Base-by-base conservation (phyloP, 78 protist species). In the Dictyostelium purpureum region DNA sequence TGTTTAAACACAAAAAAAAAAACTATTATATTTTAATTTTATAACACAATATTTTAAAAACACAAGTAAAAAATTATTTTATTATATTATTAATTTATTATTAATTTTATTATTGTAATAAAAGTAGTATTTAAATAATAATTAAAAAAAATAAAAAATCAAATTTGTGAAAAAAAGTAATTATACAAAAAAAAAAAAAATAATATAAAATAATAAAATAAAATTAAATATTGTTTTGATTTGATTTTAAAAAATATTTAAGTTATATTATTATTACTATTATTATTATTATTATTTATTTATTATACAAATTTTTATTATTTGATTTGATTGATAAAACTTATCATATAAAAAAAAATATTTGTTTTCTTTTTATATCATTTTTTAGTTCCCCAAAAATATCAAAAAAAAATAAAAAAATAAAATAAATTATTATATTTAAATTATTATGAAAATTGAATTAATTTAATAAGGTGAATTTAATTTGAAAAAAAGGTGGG, bases 401-500 rank as follows among this genome's bases (percentile, higher is more conserved):
- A 57, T 57, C 66, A 57, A 57, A 57, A 26, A 11, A 57, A 26
- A 26, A 26, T 35, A 26, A 2, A 35, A 35, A 35, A 35, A 4
- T 56, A 26, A 57, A 54, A 57, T 57, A 57, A 57, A 63, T 28
- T 33, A 63, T 63, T 63, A 28, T 21, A 57, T 26, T 26, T 4
- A 57, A 57, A 26, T 10, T 26, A 57, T 21, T 49, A 49, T n/a
- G n/a, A n/a, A 26, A 57, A 26, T n/a, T n/a, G n/a, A n/a, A n/a
- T n/a, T n/a, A n/a, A n/a, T n/a, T n/a, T 61, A 37, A 63, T 47
- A 47, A 63, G 33, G 33, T 0, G 71, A 10, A 63, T 33, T 63
- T 63, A 63, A 63, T 63, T 63, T 63, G 43, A 33, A 63, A 63
- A 63, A 56, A 56, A 33, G 66, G 70, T 63, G 71, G 71, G 71